Evolutionary conservation across 768 basidiomycete genomes (phyloP).

Genomic region (Tulasnella sp.): DNA sequence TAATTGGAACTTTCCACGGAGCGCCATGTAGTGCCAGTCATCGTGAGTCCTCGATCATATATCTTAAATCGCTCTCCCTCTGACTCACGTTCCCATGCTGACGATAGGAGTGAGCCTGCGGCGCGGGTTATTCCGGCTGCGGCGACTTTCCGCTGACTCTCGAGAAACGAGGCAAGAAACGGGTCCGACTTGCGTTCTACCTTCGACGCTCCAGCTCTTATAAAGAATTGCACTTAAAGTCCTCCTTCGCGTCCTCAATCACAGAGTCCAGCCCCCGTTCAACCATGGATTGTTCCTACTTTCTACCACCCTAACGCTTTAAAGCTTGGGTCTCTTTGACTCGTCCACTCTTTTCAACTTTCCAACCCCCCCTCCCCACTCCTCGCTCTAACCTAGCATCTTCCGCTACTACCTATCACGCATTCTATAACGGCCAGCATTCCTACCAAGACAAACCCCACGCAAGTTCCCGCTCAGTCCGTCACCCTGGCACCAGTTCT

Average conservation of each 20-base stretch:
- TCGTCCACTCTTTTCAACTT: not conserved
- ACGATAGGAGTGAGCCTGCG: not conserved
- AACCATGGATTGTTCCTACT: not conserved
- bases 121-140: not conserved
- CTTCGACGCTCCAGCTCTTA: not conserved
- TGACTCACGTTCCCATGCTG: not conserved
- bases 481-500: not conserved
- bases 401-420: not conserved
- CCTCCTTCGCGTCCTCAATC: not conserved
- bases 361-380: not conserved
- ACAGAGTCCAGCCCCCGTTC: not conserved
- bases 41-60: not conserved
- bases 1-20: too few species aligned
- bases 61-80: not conserved
- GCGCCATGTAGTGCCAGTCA: not conserved
- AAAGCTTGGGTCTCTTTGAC: not conserved
- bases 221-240: not conserved
- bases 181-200: not conserved
- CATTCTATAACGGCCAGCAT: not conserved
- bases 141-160: not conserved
- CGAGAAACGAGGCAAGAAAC: not conserved
- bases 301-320: not conserved
- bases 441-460: not conserved
- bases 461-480: too few species aligned
- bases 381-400: not conserved